Base-by-base conservation (phyloP, 2,329 filamentous ascomycete species). In the Trichophyton benhamiae region DNA sequence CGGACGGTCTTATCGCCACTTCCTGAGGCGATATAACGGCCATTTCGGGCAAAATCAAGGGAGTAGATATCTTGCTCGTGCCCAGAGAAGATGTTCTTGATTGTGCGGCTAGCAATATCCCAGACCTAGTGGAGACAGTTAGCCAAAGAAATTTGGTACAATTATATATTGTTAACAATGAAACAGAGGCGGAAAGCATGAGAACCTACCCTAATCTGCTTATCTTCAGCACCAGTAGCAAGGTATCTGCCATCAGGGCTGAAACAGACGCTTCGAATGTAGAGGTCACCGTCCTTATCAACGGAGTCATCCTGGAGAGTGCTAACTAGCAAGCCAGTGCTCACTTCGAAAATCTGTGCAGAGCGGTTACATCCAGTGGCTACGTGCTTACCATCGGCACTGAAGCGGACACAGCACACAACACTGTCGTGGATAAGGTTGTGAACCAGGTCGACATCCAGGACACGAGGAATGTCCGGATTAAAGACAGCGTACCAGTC, bases 401-500 rank as follows among this genome's bases (percentile, higher is more conserved):
- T 97, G 80, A 99, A 99, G 62, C 94, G 84, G 41, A 99, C 94
- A 73, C 94, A 99, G 81, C 94, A 99, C 0, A 99, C 94, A 2
- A 99, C 94, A 69, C 92, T 97, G 72, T 96, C 89, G 71, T 99
- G 94, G 63, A 85, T 84, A 60, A 99, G 82, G 61, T 91, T 96
- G 77, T 97, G 94, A 57, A 96, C 87, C 44, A 99, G 82, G 66
- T 96, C 91, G 60, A 99, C 91, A 71, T 99, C 94, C 59, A 99
- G 80, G 59, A 91, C 85, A 63, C 94, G 89, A 65, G 89, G 89
- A 42, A 96, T 88, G 62, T 87, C 84, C 52, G 92, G 91, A 76
- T 99, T 96, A 82, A 96, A 99, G 66, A 97, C 89, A 52, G 89
- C 92, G 72, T 95, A 95, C 94, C 94, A 99, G 72, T 97, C 94